Evolutionary conservation across 73 alveolate genomes (phyloP).

Genomic region (Tetrahymena malaccensis): DNA sequence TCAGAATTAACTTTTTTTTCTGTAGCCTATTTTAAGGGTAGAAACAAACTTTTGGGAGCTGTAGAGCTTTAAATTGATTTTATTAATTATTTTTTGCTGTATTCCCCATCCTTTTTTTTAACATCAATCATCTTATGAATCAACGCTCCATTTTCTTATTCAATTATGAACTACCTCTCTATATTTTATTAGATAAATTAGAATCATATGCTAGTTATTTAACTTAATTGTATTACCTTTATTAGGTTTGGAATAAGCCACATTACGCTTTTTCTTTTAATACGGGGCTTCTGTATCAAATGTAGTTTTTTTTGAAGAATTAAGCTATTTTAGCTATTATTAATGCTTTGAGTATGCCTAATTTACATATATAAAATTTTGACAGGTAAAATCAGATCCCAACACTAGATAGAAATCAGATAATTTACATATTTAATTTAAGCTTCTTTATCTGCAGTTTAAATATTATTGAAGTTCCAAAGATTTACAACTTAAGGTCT

Average conservation of each 20-base stretch:
- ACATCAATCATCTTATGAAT: neutral
- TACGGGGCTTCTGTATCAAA: neutral
- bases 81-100: neutral
- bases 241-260: neutral
- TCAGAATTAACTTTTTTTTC: neutral
- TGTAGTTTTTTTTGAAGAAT: neutral
- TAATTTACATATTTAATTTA: neutral
- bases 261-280: neutral
- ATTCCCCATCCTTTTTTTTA: neutral
- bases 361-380: neutral
- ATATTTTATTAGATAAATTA: neutral
- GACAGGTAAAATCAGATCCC: neutral
- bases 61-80: neutral
- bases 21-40: neutral
- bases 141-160: neutral
- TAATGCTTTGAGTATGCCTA: neutral
- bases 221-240: neutral
- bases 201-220: neutral
- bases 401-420: neutral
- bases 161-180: neutral
- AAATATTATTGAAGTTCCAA: neutral
- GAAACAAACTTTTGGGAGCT: neutral
- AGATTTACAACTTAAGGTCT: neutral
- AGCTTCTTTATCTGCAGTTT: neutral
- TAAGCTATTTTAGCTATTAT: neutral